Base-by-base conservation (phyloP, 495 filamentous ascomycete genomes). In the Penicillium flavigenum region DNA sequence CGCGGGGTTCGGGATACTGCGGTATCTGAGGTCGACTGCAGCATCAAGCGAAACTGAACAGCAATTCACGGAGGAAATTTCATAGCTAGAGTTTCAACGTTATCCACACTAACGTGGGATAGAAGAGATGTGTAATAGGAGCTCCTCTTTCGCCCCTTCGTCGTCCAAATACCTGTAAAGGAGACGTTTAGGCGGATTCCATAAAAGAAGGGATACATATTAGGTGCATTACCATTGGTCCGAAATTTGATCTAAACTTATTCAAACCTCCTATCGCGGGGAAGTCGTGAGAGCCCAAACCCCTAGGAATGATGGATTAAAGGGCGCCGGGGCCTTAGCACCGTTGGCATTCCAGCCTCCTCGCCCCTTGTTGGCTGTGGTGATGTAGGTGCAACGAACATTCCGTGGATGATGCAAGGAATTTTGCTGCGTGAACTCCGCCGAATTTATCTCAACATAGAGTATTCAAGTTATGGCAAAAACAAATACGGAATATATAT, bases 221-320 rank as follows among this genome's bases (percentile, higher is more conserved):
- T 43, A n/a, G 0, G 11, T 24, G 7, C 38, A 22, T 27, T 16
- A 39, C 47, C 9, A 47, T 55, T 47, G 53, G 43, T 11, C 31
- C 8, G 9, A 29, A 31, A 47, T 46, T 2, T 5, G 31, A 29
- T 26, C 34, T 51, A 41, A 27, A 16, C 5, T 11, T 26, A 24
- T 11, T 17, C n/a, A 36, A 42, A 4, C 34, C 41, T 46, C 16
- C 51, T 27, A 36, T 36, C 12, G 29, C 31, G 42, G 51, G 51
- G 42, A 24, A 31, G 1, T n/a, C 24, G n/a, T 29, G 11, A 14
- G 4, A 36, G 20, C 19, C 19, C 31, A 38, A 16, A 39, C 22
- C 44, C 53, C 41, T 55, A 24, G 20, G 53, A 55, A 55, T 55
- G 53, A 55, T 45, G 53, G 31, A 32, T 31, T 55, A 55, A 7